Evolutionary conservation across 192 early-diverging fungal genomes (phyloP).

Genomic region (Dissophora globulifera): DNA sequence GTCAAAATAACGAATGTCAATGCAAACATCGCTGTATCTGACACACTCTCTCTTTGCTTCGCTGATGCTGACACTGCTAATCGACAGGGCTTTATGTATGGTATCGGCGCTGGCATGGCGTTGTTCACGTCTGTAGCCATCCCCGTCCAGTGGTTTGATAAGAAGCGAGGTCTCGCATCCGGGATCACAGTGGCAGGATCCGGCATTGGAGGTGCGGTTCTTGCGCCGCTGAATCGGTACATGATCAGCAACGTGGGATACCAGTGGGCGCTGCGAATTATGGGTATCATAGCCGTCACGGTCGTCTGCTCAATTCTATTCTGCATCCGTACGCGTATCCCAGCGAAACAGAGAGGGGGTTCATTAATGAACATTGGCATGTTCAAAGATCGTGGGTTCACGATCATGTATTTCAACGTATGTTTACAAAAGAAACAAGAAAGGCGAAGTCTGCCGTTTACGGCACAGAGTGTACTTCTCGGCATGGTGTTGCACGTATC

Average conservation of each 20-base stretch:
- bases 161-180: conserved; percentile 67
- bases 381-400: conserved; percentile 53
- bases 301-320: conserved; percentile 33
- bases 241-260: conserved; percentile 54
- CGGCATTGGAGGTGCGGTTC: conserved; percentile 71
- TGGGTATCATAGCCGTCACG: conserved; percentile 48
- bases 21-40: no score
- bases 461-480: no score
- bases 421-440: no score
- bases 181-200: conserved; percentile 74
- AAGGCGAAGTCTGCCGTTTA: no score
- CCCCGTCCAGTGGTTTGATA: conserved; percentile 73
- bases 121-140: conserved; percentile 67
- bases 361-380: conserved; percentile 48
- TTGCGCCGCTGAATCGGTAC: conserved; percentile 61
- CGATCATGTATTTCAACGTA: conserved; percentile 52
- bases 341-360: background rate
- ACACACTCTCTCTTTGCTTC: no score
- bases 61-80: background rate
- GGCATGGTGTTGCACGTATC: no score
- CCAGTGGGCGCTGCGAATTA: conserved; percentile 49
- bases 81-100: conserved; percentile 65
- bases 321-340: conserved; percentile 26
- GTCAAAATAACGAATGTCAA: no score
- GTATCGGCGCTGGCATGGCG: conserved; percentile 67